Evolutionary conservation across 1,284 basidiomycete species (phyloP).

Genomic region (Ganoderma multipileum): DNA sequence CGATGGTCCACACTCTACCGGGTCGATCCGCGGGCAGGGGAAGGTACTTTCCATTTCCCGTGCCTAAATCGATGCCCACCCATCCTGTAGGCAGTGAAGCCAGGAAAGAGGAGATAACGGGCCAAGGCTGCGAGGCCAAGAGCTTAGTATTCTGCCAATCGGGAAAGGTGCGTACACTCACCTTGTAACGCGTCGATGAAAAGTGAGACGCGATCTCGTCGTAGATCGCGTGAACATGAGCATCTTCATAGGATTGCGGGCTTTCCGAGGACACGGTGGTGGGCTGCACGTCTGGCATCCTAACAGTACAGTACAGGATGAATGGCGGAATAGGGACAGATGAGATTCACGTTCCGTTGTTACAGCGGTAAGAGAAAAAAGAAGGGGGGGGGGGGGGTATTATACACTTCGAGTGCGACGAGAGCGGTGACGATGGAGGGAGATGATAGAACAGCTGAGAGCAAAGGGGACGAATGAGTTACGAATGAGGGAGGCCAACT

Average conservation of each 20-base stretch:
- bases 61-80: constrained; percentile 93
- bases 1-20: constrained; percentile 74
- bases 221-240: constrained; percentile 87
- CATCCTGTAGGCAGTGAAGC: constrained; percentile 76
- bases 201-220: constrained; percentile 93
- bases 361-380: background rate
- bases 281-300: constrained; percentile 44
- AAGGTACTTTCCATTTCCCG: constrained; percentile 98
- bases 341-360: background rate
- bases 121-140: constrained; percentile 81
- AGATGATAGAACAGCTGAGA: constrained; percentile 16
- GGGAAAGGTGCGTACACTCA: constrained; percentile 37
- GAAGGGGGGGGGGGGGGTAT: constrained; percentile 20
- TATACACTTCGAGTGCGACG: constrained; percentile 16
- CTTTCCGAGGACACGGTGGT: constrained; percentile 50
- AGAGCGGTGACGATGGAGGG: constrained; percentile 7
- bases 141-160: background rate
- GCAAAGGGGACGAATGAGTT: constrained; percentile 7
- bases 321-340: background rate
- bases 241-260: constrained; percentile 68
- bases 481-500: background rate
- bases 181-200: constrained; percentile 94
- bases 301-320: background rate
- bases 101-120: constrained; percentile 87
- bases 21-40: constrained; percentile 66